phyloP scores from a whole-genome alignment of 805 yeast genomes.

The Yarrowia yakushimensis region DNA sequence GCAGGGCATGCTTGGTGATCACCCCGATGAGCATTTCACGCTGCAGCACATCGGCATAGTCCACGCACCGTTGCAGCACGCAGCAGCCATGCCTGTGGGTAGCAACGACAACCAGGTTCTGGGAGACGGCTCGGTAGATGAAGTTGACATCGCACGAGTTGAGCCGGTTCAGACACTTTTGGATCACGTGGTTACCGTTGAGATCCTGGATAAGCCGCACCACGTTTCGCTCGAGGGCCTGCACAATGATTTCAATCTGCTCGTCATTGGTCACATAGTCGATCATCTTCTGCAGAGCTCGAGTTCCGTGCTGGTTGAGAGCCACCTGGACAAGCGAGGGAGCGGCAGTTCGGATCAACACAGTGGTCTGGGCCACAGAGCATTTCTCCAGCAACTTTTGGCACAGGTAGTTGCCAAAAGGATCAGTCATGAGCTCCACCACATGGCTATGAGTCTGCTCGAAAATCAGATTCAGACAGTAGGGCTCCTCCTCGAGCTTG shows the following conservation, averaged over 20 bases:
- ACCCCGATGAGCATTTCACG: constrained; percentile 60
- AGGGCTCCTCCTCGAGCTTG: constrained; percentile 59
- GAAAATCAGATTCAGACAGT: constrained; percentile 53
- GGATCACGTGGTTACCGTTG: constrained; percentile 96
- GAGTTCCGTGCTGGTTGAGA: constrained; percentile 90
- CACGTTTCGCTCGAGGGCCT: constrained; percentile 62
- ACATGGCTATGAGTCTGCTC: constrained; percentile 74
- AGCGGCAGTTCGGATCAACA: constrained; percentile 66
- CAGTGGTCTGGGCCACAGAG: constrained; percentile 61
- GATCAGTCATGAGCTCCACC: constrained; percentile 79
- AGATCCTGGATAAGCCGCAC: constrained; percentile 80
- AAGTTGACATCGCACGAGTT: constrained; percentile 71
- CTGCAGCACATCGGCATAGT: constrained; percentile 74
- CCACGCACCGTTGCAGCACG: constrained; percentile 91
- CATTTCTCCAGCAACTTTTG: constrained; percentile 86
- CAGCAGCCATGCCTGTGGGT: constrained; percentile 98
- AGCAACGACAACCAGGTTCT: constrained; percentile 73
- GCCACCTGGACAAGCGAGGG: constrained; percentile 76
- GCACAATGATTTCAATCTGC: constrained; percentile 64
- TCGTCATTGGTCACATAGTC: constrained; percentile 72
- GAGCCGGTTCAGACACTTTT: constrained; percentile 79
- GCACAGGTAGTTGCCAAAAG: constrained; percentile 94
- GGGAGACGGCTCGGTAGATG: constrained; percentile 79
- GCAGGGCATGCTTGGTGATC: constrained; percentile 65
- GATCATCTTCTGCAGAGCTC: constrained; percentile 89